Base-by-base conservation (phyloP, 2,329 filamentous ascomycete genomes). In the Mollisiaceae sp. region DNA sequence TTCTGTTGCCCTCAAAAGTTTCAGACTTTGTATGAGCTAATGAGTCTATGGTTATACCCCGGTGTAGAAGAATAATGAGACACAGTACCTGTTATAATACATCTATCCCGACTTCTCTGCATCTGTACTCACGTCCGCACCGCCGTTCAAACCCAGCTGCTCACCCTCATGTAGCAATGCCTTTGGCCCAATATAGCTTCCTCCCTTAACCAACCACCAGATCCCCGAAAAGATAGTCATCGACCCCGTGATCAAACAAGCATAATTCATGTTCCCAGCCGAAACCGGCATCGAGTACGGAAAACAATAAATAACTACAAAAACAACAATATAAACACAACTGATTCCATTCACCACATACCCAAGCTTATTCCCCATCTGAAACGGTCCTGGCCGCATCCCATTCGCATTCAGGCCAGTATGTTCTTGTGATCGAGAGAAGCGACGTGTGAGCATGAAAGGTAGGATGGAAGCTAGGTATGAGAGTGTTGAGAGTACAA, bases 401-500 rank as follows among this genome's bases (percentile, higher is more conserved):
- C 76, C 78, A 27, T 74, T 75, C 8, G 56, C 64, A 41, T 64
- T 70, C 11, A 64, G 63, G 9, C 69, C 64, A 2, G 68, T 60
- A 20, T 9, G 57, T 35, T 41, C 15, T 1, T 22, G 14, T 15
- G 8, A 60, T 27, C 50, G 63, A 4, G 69, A 66, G 50, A 72
- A 74, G 11, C 83, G 76, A 0, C 78, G 71, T 0, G 81, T 82
- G 0, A 86, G 65, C 0, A 87, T 76, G 67, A 86, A 82, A 0
- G 85, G 85, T 0, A 91, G 76, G 62, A 92, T 87, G 8, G 87
- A 86, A 0, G 86, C 85, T 2, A 89, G 79, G 73, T 89, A 91
- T 0, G 85, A 88, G 11, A 84, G 72, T 0, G 83, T 83, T 2
- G 79, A 79, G 0, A 88, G 78, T 15, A 88, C 80, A 60, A 86